Evolutionary conservation across 306 rosid genomes (phyloP), one percentile per base, ranked within the genome.

Genomic region (Neltuma alba): DNA sequence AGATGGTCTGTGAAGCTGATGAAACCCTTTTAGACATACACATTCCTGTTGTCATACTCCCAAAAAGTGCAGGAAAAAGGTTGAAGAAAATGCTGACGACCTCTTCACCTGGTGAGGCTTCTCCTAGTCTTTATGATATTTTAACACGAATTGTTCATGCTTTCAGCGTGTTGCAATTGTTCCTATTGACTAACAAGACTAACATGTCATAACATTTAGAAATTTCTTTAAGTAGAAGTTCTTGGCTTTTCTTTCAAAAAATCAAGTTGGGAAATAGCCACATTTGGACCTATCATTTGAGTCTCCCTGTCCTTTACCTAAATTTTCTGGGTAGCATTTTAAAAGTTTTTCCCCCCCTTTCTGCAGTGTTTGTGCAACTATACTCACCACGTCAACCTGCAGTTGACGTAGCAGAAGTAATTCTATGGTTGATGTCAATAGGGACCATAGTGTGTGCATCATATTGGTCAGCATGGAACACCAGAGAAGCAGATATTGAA

Each of bases 371-470:
- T 58, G 99, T 96, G 88, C 98, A 90, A 87, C 86, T 96, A 72
- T 93, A 96, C 85, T 96, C 98, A 76, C 97, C 98, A 72, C 80
- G 18, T 11, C 89, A 96, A 76, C 97, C 98, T 0, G 86, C 89
- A 54, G 96, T 95, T 5, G 98, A 95, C 80, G 76, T 91, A 86
- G 98, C 99, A 0, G 99, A 95, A 89, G 98, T 92, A 75, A 92
- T 95, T 88, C 87, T 92, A 63, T 95, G 99, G 99, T 41, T 95
- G 85, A 91, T 95, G 96, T 98, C 98, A n/a, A 97, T 95, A 3
- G 91, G 95, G 76, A 92, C 98, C 70, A 89, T 95, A 81, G 80
- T 91, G 74, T 90, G 98, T 77, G 93, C 99, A 42, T 95, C 99
- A 58, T 95, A 84, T 88, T 95, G 99, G 99, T 95, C 99, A 61